These are phyloP conservation scores for Cladobotryum mycophilum DNA, from an alignment of 2,329 filamentous ascomycete species.

Conservation along the genomic window DNA sequence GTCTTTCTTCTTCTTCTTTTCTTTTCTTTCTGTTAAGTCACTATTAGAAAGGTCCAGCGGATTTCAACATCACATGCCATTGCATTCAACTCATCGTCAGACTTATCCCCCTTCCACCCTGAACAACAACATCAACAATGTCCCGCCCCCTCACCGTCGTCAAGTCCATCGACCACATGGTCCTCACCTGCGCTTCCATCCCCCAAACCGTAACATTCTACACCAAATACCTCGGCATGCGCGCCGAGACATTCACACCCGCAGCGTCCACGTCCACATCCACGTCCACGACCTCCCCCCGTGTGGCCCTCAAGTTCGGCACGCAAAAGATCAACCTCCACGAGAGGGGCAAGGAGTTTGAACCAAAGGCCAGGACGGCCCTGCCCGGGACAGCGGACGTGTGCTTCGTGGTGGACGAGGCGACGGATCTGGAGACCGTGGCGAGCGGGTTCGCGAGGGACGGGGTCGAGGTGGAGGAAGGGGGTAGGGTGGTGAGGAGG, in stretches of 20 bases:
- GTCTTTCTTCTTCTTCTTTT: no score
- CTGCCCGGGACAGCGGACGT: constrained; percentile 53
- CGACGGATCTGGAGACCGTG: constrained; percentile 38
- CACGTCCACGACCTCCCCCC: constrained; percentile 16
- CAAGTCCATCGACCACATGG: constrained; percentile 52
- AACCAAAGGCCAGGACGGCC: constrained; percentile 49
- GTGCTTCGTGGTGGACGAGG: constrained; percentile 51
- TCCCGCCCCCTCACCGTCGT: constrained; percentile 20
- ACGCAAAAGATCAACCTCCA: constrained; percentile 58
- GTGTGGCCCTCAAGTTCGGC: constrained; percentile 52
- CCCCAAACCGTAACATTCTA: constrained; percentile 48
- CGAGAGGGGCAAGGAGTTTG: constrained; percentile 50
- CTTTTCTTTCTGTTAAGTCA: no score
- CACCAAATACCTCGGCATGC: constrained; percentile 50
- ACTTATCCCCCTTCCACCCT: no score
- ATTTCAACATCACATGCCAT: no score
- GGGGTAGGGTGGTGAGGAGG: constrained; percentile 43
- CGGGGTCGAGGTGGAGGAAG: constrained; percentile 45
- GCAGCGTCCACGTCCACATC: constrained; percentile 29
- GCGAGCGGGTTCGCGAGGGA: constrained; percentile 33
- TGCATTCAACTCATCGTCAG: background rate
- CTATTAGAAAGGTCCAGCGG: no score
- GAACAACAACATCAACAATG: constrained; percentile 12
- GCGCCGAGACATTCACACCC: constrained; percentile 39
- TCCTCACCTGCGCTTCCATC: constrained; percentile 51